Evolutionary conservation across 768 basidiomycete genomes (phyloP), one percentile per base, ranked within the genome.

Genomic region (Mycena galericulata): DNA sequence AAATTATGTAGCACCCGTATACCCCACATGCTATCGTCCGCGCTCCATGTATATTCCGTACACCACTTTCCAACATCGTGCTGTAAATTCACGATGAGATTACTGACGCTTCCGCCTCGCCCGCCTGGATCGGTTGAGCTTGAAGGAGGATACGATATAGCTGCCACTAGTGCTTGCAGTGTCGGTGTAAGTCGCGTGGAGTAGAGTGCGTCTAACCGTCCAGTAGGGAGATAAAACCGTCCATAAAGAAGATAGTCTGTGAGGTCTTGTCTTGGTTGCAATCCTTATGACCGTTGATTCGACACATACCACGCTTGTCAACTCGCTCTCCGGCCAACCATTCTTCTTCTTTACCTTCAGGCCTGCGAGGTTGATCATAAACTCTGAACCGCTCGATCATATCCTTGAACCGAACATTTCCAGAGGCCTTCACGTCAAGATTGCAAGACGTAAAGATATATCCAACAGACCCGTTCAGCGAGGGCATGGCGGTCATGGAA

Each of bases 231-330:
- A 78, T 97, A 95, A 43, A 97, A 85, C 4, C 96, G 90, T 18
- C 97, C 97, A 77, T 97, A 98, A 26, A 98, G 84, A 41, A 99
- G 87, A 78, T 96, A 99, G 79, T 98, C 97, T 97, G 71, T 62
- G 43, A 60, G 66, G 46, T 1, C 68, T 68, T 65, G 6, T 14
- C 34, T 36, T 46, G 67, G 65, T 62, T 67, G 63, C 64, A 68
- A 70, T 41, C 60, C 65, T 67, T 55, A 36, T 34, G 22, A 40
- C 47, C 38, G 32, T 30, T 15, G 50, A 26, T 18, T 67, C 8
- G 38, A 45, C 53, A 78, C 86, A 65, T 75, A 95, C 97, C 95
- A 65, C 92, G 87, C 22, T 84, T 85, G 74, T 95, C 88, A 7
- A 95, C 89, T 51, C 92, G 83, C 71, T 93, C 86, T 6, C 97